Conservation (phyloP, 2,329 filamentous ascomycete species). For the Aspergillus luchuensis region DNA sequence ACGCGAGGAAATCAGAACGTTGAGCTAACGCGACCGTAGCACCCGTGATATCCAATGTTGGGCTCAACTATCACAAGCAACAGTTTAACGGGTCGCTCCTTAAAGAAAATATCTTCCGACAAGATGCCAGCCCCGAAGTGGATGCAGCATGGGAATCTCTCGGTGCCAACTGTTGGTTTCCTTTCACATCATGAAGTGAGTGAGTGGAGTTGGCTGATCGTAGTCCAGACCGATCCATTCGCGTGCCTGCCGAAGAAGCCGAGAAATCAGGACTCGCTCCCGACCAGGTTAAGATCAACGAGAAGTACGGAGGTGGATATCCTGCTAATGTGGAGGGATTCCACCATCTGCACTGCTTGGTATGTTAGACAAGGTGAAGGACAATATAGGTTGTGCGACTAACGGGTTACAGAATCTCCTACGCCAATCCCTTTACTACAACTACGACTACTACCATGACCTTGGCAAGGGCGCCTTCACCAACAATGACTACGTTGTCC, state of each 20-base stretch:
- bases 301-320: slow-evolving; percentile 61
- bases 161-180: slow-evolving; percentile 53
- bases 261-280: slow-evolving; percentile 53
- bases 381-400: background rate
- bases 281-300: slow-evolving; percentile 58
- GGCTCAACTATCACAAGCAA: slow-evolving; percentile 44
- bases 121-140: slow-evolving; percentile 54
- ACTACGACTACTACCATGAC: slow-evolving; percentile 59
- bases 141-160: slow-evolving; percentile 60
- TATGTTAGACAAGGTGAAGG: slow-evolving; percentile 25
- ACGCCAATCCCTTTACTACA: slow-evolving; percentile 61
- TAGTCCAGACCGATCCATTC: slow-evolving; percentile 47
- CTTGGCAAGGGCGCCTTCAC: slow-evolving; percentile 56
- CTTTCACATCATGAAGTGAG: background rate
- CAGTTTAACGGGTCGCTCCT: slow-evolving; percentile 61
- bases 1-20: background rate
- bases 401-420: slow-evolving; percentile 54
- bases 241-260: slow-evolving; percentile 55
- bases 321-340: slow-evolving; percentile 36
- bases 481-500: slow-evolving; percentile 58
- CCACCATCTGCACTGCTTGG: slow-evolving; percentile 55
- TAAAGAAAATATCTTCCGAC: slow-evolving; percentile 57
- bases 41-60: slow-evolving; percentile 44
- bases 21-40: slow-evolving; percentile 23
- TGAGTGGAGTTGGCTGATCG: background rate